Evolutionary conservation across 2,329 filamentous ascomycete genomes (phyloP), one percentile per base, ranked within the genome.

Genomic region (Claviceps quebecensis): DNA sequence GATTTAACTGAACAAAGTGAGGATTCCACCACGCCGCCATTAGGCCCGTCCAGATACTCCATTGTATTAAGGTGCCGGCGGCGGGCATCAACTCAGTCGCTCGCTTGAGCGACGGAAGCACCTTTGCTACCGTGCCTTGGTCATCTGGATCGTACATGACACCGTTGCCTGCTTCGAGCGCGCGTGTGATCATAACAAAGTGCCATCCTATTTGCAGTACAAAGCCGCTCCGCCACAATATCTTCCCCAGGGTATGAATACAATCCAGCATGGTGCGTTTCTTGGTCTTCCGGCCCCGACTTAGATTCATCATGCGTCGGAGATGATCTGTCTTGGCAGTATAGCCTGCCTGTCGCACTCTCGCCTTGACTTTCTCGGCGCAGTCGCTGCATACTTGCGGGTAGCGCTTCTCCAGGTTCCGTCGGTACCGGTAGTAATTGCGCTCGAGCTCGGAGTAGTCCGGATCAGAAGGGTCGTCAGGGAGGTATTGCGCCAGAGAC

Each of bases 351-450:
- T 80, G 73, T 22, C 78, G 75, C 49, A 96, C 81, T 54, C 81
- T 77, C 38, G 76, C 71, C 55, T 84, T 78, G 22, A 91, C 90
- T 54, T 73, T 79, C 5, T 83, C 84, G 56, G 86, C 84, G 66
- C 93, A 98, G 45, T 80, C 73, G 55, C 77, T 77, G 69, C 93
- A 98, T 53, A 95, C 84, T 62, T 93, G 88, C 0, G 93, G 93
- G 62, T 96, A 97, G 48, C 85, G 78, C 59, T 80, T 74, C 69
- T 96, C 90, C 17, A 96, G 73, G 49, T 82, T 75, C 55, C 73
- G 75, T 55, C 83, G 82, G 64, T 86, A 95, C 38, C 75, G 73
- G 56, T 82, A 83, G 59, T 86, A 84, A 47, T 77, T 76, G 51
- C 74, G 75, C 64, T 89, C 84, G 56, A 83, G 83, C 54, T 80